phyloP scores from a whole-genome alignment of 345 rosid genomes.

The Kernera saxatilis region DNA sequence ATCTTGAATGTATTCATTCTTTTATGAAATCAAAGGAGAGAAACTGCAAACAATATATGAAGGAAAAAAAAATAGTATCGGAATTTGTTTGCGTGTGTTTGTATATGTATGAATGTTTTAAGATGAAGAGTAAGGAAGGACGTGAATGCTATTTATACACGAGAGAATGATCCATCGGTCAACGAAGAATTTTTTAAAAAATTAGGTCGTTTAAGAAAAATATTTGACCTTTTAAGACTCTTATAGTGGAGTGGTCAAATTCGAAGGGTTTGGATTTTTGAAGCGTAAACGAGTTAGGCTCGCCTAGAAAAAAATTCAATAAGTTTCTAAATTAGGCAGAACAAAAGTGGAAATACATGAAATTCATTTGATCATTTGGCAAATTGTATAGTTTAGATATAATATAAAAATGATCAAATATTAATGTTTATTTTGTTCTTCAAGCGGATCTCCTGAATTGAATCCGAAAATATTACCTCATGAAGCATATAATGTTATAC shows the following conservation, averaged over 20 bases:
- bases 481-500: too few relatives aligned
- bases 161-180: slow-evolving; percentile 11
- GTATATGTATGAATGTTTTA: slow-evolving; percentile 10
- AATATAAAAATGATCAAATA: too few relatives aligned
- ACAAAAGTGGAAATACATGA: background rate
- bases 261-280: slow-evolving; percentile 12
- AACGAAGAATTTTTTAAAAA: background rate
- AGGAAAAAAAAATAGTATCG: background rate
- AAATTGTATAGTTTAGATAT: background rate
- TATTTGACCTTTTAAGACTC: slow-evolving; percentile 18
- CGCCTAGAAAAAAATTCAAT: background rate
- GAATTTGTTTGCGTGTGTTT: slow-evolving; percentile 1
- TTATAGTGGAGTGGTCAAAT: slow-evolving; percentile 33
- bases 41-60: background rate
- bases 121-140: slow-evolving; percentile 26
- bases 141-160: slow-evolving; percentile 23
- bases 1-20: slow-evolving; percentile 27
- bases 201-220: slow-evolving; percentile 12
- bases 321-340: slow-evolving; percentile 23
- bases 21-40: background rate
- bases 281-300: slow-evolving; percentile 29
- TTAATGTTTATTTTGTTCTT: too few relatives aligned
- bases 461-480: too few relatives aligned
- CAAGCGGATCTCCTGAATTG: too few relatives aligned
- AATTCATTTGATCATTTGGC: background rate